Conservation (phyloP, 1,284 basidiomycete species). For the Uromyces viciae-fabae region DNA sequence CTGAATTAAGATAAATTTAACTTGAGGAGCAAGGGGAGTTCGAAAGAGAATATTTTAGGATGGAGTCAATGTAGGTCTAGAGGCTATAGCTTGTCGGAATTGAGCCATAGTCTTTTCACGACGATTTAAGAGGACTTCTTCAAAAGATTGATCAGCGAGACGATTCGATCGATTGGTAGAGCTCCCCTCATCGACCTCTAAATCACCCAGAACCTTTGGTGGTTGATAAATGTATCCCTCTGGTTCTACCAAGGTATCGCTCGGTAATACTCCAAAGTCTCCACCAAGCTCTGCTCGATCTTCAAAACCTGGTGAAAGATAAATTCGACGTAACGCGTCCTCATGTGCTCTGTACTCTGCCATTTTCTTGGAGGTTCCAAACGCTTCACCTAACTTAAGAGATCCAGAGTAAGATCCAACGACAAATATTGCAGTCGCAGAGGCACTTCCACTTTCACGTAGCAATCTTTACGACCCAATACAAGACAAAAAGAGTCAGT, state of each 20-base stretch:
- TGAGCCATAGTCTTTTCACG: background rate
- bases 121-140: constrained; percentile 26
- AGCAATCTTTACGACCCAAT: constrained; percentile 65
- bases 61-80: too few relatives aligned
- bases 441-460: constrained; percentile 84
- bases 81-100: constrained; percentile 10
- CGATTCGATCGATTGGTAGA: constrained; percentile 16
- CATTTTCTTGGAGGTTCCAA: constrained; percentile 88
- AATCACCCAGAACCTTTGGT: constrained; percentile 18
- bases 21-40: too few relatives aligned
- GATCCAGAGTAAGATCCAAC: constrained; percentile 86
- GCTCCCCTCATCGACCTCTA: constrained; percentile 37
- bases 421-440: constrained; percentile 84
- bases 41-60: too few relatives aligned
- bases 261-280: constrained; percentile 15
- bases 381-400: constrained; percentile 83
- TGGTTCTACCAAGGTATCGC: constrained; percentile 31
- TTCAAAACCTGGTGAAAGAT: constrained; percentile 31
- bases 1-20: too few relatives aligned
- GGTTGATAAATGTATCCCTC: constrained; percentile 21
- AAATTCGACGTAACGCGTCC: constrained; percentile 38
- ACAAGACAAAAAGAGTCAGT: background rate
- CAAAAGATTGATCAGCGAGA: constrained; percentile 27
- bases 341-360: constrained; percentile 73
- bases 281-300: background rate